Conservation (phyloP, 2,329 filamentous ascomycete genomes). For the Blastomyces silverae region DNA sequence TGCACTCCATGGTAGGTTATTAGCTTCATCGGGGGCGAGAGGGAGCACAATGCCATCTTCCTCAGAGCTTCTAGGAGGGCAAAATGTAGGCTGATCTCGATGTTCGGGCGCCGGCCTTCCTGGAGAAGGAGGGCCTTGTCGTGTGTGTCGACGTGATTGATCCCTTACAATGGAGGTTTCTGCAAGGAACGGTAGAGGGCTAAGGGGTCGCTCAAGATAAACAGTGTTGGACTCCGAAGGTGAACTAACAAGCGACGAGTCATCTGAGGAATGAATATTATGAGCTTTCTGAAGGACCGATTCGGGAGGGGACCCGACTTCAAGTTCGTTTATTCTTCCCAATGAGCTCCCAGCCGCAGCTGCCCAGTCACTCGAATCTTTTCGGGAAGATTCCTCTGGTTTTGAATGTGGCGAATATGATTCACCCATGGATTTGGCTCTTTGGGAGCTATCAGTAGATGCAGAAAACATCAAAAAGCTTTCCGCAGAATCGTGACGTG, state of each 20-base stretch:
- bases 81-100: slow-evolving; percentile 11
- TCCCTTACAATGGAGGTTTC: slow-evolving; percentile 26
- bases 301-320: slow-evolving; percentile 19
- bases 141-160: not conserved
- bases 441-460: slow-evolving; percentile 53
- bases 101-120: not conserved
- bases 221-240: slow-evolving; percentile 25
- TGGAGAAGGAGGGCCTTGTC: not conserved
- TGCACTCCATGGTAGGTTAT: slow-evolving; percentile 37
- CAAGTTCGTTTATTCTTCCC: slow-evolving; percentile 21
- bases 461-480: slow-evolving; percentile 59
- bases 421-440: slow-evolving; percentile 46
- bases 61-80: not conserved
- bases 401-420: slow-evolving; percentile 41
- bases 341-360: slow-evolving; percentile 20
- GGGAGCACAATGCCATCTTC: slow-evolving; percentile 21
- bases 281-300: slow-evolving; percentile 17
- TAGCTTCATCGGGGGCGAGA: slow-evolving; percentile 28
- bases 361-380: slow-evolving; percentile 24
- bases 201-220: slow-evolving; percentile 43
- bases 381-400: slow-evolving; percentile 24
- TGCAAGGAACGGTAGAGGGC: slow-evolving; percentile 32
- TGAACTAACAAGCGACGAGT: slow-evolving; percentile 27
- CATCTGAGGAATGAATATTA: slow-evolving; percentile 23
- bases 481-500: slow-evolving; percentile 53